Conservation (phyloP, 1,284 basidiomycete genomes). For the Cerioporus squamosus region DNA sequence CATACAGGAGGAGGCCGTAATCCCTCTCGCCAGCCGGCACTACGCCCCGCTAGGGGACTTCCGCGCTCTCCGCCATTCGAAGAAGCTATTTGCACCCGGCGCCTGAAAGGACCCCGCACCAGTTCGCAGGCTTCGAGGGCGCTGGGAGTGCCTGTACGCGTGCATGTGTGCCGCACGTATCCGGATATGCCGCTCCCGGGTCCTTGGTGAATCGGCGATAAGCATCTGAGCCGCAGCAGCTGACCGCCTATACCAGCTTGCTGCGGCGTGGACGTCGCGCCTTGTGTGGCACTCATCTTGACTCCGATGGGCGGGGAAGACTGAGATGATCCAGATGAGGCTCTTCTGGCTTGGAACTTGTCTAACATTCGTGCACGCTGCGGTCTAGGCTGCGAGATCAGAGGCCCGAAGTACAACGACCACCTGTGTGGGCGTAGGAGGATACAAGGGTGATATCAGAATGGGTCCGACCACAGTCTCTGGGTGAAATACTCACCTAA, state of each 20-base stretch:
- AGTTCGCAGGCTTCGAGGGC: constrained; percentile 5
- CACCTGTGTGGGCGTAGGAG: background rate
- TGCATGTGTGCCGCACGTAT: background rate
- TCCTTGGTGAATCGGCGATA: constrained; percentile 21
- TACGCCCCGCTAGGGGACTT: background rate
- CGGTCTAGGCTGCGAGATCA: background rate
- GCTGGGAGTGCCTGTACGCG: constrained; percentile 16
- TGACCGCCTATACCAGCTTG: background rate
- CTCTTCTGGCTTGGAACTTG: background rate
- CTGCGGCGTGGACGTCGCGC: constrained; percentile 5
- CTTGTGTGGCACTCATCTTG: constrained; percentile 1
- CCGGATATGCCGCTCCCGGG: background rate
- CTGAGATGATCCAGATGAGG: background rate
- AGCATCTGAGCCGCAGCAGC: constrained; percentile 15
- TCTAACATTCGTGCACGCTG: background rate
- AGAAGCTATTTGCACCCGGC: constrained; percentile 15
- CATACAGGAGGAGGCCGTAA: constrained; percentile 15
- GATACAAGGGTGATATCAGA: background rate
- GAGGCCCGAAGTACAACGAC: background rate
- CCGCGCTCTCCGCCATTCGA: constrained; percentile 2
- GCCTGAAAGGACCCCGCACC: background rate
- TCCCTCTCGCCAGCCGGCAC: constrained; percentile 14
- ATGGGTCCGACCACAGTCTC: background rate
- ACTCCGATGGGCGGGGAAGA: background rate
- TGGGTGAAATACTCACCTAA: too few species aligned